Percentiles rank a stretch among this genome's conserved stretches.
phyloP scores from a whole-genome alignment of 108 stramenopile species.

The Fragilariopsis cylindrus region DNA sequence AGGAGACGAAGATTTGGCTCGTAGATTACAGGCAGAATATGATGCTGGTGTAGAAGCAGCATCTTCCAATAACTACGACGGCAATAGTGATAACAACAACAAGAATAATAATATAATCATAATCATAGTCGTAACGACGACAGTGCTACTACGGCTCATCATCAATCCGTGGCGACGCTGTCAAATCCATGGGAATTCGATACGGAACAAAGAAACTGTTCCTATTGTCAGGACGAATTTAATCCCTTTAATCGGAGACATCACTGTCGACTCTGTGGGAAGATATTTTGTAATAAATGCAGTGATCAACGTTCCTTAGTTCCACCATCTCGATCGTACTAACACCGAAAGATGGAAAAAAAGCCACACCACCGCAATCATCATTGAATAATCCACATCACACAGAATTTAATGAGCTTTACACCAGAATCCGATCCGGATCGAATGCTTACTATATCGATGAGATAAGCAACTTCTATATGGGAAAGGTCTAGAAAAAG shows the following conservation, averaged over 20 bases:
- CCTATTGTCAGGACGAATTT: conserved; percentile 55
- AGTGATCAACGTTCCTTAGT: conserved; percentile 59
- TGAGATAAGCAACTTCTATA: conserved; percentile 55
- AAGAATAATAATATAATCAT: not conserved
- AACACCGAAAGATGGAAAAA: conserved; percentile 39
- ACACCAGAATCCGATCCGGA: conserved; percentile 63
- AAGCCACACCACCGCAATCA: conserved; percentile 25
- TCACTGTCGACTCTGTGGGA: conserved; percentile 88
- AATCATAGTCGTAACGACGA: not conserved
- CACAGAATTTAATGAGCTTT: conserved; percentile 13
- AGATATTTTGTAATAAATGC: conserved; percentile 81
- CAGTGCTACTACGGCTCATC: not conserved
- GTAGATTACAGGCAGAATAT: conserved; percentile 14
- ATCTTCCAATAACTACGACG: not conserved
- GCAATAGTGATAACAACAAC: not conserved
- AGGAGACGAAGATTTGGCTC: conserved; percentile 10
- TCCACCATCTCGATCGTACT: conserved; percentile 76
- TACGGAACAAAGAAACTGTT: conserved; percentile 41
- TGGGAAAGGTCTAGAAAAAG: conserved; percentile 73
- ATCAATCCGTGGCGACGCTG: conserved; percentile 39
- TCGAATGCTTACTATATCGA: conserved; percentile 61
- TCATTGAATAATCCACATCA: conserved; percentile 4
- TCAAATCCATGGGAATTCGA: conserved; percentile 82
- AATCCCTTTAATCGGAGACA: conserved; percentile 75
- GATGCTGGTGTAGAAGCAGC: not conserved